Base-by-base conservation (phyloP, 768 basidiomycete genomes). In the Cystobasidiopsis lactophilus region DNA sequence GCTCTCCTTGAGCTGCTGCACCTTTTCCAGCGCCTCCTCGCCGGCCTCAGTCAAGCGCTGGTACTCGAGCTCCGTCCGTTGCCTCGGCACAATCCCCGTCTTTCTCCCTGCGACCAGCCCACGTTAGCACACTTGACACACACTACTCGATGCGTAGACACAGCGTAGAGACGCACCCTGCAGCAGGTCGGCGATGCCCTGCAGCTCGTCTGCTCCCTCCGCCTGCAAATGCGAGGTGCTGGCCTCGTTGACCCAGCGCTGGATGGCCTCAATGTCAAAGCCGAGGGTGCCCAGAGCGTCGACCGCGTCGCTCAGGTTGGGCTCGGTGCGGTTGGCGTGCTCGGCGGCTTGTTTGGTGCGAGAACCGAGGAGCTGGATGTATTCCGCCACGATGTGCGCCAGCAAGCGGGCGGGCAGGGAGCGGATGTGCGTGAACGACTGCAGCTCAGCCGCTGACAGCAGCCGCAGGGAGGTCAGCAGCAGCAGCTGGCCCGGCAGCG, bases 291-390 rank as follows among this genome's bases (percentile, higher is more conserved):
- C 24, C 30, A 56, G 31, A 13, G 55, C 50, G 7, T 47, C 44
- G 18, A 51, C 45, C 5, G 38, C 55, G 29, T 56, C 55, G 3
- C 30, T 29, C 18, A 50, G 31, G 41, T 52, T 52, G 16, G 44
- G 30, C 23, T 26, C 3, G 5, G 31, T 40, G 24, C 55, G 26
- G 16, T 52, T 52, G 26, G 40, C 30, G n/a, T 45, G 44, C 35
- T 52, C 55, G 18, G 55, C 55, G 30, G 33, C 21, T 23, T 47
- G 31, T 26, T 52, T 56, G 27, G 55, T 52, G 16, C 40, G 24
- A 2, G 3, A n/a, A 2, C 41, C 55, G 5, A 56, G 41, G 4
- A 56, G 38, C 27, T 52, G 31, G 16, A 56, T 16, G 45, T 56
- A 56, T 5, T 41, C 40, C 3, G 40, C 30, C 40, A 50, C 40